phyloP scores from a whole-genome alignment of 257 asterid genomes.

The Fraxinus cuspidata region DNA sequence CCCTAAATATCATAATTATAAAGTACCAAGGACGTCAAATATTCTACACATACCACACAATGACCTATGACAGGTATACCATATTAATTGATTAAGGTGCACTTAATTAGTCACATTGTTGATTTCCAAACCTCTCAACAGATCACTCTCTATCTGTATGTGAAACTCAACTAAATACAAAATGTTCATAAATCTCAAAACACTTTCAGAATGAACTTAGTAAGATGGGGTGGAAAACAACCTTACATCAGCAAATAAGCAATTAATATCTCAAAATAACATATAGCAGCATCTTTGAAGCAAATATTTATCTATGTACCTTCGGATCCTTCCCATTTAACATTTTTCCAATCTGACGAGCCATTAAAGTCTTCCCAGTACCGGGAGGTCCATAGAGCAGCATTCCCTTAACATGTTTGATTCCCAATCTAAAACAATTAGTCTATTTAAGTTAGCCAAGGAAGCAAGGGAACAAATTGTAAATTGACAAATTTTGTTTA shows the following conservation, averaged over 20 bases:
- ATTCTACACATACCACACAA: constrained; percentile 1
- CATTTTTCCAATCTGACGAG: constrained; percentile 99
- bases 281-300: constrained; percentile 19
- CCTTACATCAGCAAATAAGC: constrained; percentile 11
- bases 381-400: constrained; percentile 99
- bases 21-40: constrained; percentile 9
- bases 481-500: constrained; percentile 2
- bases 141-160: not conserved
- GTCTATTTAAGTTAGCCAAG: constrained; percentile 22
- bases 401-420: constrained; percentile 99
- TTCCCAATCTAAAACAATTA: constrained; percentile 69
- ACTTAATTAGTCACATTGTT: not conserved
- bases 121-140: not conserved
- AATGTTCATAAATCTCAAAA: not conserved
- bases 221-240: constrained; percentile 9
- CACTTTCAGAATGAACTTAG: constrained; percentile 12
- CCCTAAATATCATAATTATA: constrained; percentile 9
- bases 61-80: not conserved
- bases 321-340: constrained; percentile 97
- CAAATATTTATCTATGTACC: constrained; percentile 45
- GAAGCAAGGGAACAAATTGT: constrained; percentile 22
- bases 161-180: not conserved
- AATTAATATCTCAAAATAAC: constrained; percentile 23
- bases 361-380: constrained; percentile 98
- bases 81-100: not conserved